phyloP scores from a whole-genome alignment of 2,329 filamentous ascomycete genomes.

The Colletotrichum sp. region DNA sequence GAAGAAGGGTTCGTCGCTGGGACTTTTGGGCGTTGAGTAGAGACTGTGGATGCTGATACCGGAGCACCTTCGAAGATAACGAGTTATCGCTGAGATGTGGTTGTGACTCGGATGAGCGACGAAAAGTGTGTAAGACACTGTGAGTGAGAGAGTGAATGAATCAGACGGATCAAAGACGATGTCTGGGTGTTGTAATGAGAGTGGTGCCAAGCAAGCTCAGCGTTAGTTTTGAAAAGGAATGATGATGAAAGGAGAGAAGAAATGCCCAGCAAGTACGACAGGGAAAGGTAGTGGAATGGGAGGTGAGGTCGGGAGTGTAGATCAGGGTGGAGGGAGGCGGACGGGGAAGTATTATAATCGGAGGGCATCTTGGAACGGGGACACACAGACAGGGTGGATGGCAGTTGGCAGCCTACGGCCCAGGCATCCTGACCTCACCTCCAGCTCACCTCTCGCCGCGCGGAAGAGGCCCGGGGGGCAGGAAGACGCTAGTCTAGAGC shows the following conservation, averaged over 20 bases:
- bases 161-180: conserved; percentile 29
- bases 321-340: not conserved
- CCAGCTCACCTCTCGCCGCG: not conserved
- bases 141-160: conserved; percentile 29
- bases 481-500: conserved; percentile 4
- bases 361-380: not conserved
- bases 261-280: conserved; percentile 18
- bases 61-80: conserved; percentile 36
- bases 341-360: conserved; percentile 13
- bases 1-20: not conserved
- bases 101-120: conserved; percentile 22
- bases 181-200: conserved; percentile 33
- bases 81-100: conserved; percentile 19
- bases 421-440: not conserved
- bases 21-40: conserved; percentile 6
- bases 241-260: conserved; percentile 17
- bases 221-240: conserved; percentile 15
- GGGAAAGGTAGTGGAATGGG: conserved; percentile 25
- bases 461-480: not conserved
- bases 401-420: not conserved
- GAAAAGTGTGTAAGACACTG: conserved; percentile 13
- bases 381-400: not conserved
- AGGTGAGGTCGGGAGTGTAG: not conserved
- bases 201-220: conserved; percentile 38
- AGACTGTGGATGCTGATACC: conserved; percentile 33